Evolutionary conservation across 176 grass and related monocot species (phyloP).

Genomic region (Zoysia pacifica): DNA sequence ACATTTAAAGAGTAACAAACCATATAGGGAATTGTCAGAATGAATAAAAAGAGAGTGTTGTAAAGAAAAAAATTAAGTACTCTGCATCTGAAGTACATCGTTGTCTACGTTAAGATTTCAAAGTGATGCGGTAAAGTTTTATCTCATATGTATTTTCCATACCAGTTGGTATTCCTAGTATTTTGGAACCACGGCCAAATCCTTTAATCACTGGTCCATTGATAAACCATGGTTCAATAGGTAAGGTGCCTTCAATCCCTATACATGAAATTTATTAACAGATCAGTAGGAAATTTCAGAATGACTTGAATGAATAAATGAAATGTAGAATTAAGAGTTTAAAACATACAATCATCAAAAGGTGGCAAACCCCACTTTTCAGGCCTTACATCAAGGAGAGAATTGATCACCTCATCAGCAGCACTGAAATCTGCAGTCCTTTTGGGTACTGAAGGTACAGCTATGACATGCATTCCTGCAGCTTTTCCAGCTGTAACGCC

Average conservation of each 20-base stretch:
- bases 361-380: conserved; percentile 92
- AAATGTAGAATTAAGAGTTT: conserved; percentile 27
- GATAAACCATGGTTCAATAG: conserved; percentile 88
- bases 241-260: conserved; percentile 93
- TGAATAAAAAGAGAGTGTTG: conserved; percentile 6
- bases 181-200: conserved; percentile 92
- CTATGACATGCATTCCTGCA: conserved; percentile 89
- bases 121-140: conserved; percentile 4
- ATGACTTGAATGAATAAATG: conserved; percentile 17
- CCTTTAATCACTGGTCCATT: conserved; percentile 92
- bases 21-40: not conserved
- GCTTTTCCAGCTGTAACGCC: conserved; percentile 81
- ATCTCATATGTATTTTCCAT: conserved; percentile 13
- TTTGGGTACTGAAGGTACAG: conserved; percentile 89
- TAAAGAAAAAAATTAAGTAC: not conserved
- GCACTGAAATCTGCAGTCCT: conserved; percentile 59
- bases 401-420: conserved; percentile 90
- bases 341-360: conserved; percentile 80
- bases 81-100: not conserved
- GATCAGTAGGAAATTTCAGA: conserved; percentile 17
- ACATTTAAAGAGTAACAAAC: conserved; percentile 3
- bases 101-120: not conserved
- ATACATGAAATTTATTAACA: conserved; percentile 16
- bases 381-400: conserved; percentile 82
- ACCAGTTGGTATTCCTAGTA: conserved; percentile 98